Conservation (phyloP, 306 rosid genomes). For the Lagenaria siceraria region DNA sequence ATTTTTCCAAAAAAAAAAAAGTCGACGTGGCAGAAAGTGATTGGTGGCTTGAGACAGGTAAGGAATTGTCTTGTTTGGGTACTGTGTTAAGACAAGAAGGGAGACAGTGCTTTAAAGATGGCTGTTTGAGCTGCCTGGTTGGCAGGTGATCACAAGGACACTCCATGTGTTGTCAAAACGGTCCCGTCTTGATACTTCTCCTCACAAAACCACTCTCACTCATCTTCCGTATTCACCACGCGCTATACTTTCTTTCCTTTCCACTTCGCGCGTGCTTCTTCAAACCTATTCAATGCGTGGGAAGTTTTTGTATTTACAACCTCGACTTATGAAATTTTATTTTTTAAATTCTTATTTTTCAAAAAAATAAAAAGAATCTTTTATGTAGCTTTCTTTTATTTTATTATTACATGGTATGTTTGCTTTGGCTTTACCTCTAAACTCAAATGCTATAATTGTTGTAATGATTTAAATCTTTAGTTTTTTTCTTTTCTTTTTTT, state of each 20-base stretch:
- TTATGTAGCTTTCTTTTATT: not conserved
- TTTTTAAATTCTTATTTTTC: not conserved
- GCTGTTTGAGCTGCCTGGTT: constrained; percentile 38
- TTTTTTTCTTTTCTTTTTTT: too few species aligned
- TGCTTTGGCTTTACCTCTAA: constrained; percentile 6
- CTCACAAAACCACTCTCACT: not conserved
- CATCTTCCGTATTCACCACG: not conserved
- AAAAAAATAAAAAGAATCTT: not conserved
- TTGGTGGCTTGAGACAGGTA: not conserved
- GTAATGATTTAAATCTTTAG: constrained; percentile 7
- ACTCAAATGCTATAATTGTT: constrained; percentile 2
- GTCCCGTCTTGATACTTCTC: not conserved
- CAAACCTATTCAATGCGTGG: not conserved
- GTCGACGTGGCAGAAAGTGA: not conserved
- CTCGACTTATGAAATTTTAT: not conserved
- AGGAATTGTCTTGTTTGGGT: constrained; percentile 6
- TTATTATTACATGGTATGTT: not conserved
- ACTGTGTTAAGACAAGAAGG: constrained; percentile 18
- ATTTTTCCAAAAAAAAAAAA: too few species aligned
- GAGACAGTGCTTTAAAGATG: constrained; percentile 31
- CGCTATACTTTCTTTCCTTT: not conserved
- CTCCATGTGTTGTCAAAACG: constrained; percentile 35
- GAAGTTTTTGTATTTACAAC: not conserved
- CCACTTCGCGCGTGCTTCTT: not conserved
- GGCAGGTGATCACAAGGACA: constrained; percentile 52